Conservation (phyloP, 768 basidiomycete species). For the Leccinellum luteum region DNA sequence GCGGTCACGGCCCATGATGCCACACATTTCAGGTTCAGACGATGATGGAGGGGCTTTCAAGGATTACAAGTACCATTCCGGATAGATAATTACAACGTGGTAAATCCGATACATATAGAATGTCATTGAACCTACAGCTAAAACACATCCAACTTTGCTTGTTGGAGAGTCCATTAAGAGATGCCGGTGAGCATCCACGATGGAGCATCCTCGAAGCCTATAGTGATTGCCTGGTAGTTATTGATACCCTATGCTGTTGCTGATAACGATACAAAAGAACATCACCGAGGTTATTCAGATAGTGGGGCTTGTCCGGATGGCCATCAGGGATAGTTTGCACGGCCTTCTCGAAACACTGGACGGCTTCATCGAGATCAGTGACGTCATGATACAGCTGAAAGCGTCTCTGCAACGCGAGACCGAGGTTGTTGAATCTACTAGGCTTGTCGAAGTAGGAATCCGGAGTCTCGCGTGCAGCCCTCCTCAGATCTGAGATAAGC, state of each 20-base stretch:
- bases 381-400: background rate
- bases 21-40: too few species aligned
- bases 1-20: too few species aligned
- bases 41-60: too few species aligned
- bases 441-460: constrained; percentile 1
- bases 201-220: too few species aligned
- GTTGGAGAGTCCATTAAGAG: too few species aligned
- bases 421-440: background rate
- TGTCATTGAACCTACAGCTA: too few species aligned
- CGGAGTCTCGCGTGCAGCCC: background rate
- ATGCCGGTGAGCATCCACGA: too few species aligned
- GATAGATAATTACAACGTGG: too few species aligned
- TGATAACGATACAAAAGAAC: background rate
- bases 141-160: too few species aligned
- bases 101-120: too few species aligned
- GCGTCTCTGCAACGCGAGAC: background rate
- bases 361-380: background rate
- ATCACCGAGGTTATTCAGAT: background rate
- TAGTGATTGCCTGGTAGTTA: background rate
- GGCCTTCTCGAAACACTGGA: background rate
- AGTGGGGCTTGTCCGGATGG: background rate
- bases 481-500: background rate
- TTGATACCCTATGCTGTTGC: background rate
- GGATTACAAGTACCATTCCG: too few species aligned
- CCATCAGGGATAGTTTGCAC: background rate